phyloP scores from a whole-genome alignment of 2,329 filamentous ascomycete genomes.

The Achaetomium macrosporum region DNA sequence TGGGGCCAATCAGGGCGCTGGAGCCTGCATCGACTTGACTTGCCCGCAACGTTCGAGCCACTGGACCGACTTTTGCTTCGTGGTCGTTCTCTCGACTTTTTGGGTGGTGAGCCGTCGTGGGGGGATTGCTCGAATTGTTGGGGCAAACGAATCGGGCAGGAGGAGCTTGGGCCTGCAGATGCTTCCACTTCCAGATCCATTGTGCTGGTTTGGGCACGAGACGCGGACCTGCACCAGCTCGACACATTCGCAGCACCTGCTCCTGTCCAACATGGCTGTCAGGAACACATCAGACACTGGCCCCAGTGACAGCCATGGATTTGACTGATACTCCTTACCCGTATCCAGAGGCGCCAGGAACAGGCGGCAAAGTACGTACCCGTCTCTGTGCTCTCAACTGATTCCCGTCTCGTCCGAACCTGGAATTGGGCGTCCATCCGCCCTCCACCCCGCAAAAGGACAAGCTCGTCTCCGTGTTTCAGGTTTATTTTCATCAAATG shows the following conservation, averaged over 20 bases:
- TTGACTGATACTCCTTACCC: constrained; percentile 6
- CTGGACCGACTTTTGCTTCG: constrained; percentile 11
- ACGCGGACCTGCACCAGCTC: not conserved
- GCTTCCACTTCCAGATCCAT: not conserved
- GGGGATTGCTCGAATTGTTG: constrained; percentile 2
- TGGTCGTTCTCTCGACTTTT: constrained; percentile 5
- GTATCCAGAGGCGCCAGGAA: constrained; percentile 18
- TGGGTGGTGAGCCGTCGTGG: constrained; percentile 6
- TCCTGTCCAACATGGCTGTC: not conserved
- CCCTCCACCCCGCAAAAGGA: constrained; percentile 8
- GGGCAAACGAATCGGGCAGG: not conserved
- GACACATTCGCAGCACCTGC: not conserved
- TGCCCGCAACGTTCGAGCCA: constrained; percentile 20
- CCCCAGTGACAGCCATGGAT: constrained; percentile 2
- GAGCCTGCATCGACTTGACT: constrained; percentile 18
- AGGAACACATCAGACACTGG: not conserved
- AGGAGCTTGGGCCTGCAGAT: constrained; percentile 9
- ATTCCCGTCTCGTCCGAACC: constrained; percentile 3
- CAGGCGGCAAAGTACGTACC: constrained; percentile 14
- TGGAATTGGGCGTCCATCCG: constrained; percentile 5
- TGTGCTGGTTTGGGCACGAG: constrained; percentile 6
- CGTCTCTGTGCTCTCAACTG: constrained; percentile 3
- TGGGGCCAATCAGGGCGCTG: constrained; percentile 19
- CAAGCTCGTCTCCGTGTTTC: constrained; percentile 27
- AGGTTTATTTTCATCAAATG: constrained; percentile 26